Percentiles rank a stretch among this genome's conserved stretches.
These are phyloP conservation scores for Xylariaceae sp. DNA, from an alignment of 2,329 filamentous ascomycete genomes.

Conservation along the genomic window DNA sequence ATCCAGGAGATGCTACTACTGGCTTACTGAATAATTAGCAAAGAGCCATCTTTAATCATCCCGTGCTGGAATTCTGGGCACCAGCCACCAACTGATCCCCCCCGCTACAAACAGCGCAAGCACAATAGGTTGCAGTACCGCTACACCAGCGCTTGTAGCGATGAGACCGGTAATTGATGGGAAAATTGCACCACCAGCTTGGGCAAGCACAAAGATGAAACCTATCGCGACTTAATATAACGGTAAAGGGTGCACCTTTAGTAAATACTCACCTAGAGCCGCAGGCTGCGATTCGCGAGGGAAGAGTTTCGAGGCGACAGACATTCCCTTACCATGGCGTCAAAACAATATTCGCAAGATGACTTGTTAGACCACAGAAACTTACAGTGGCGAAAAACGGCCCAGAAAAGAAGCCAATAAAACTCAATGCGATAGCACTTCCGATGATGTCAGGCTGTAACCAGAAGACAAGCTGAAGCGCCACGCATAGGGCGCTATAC, in stretches of 20 bases:
- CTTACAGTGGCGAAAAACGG: slow-evolving; percentile 60
- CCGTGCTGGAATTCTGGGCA: slow-evolving; percentile 40
- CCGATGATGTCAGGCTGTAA: slow-evolving; percentile 66
- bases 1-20: too few relatives aligned
- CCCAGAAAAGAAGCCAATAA: slow-evolving; percentile 60
- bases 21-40: too few relatives aligned
- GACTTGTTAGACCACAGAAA: neutral
- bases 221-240: slow-evolving; percentile 29
- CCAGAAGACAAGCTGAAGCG: slow-evolving; percentile 65
- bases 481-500: slow-evolving; percentile 59
- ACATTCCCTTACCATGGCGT: slow-evolving; percentile 50
- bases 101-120: slow-evolving; percentile 51
- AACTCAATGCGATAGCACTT: slow-evolving; percentile 54
- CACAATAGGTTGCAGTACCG: slow-evolving; percentile 55
- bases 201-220: slow-evolving; percentile 58
- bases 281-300: slow-evolving; percentile 52
- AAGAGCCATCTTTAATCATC: slow-evolving; percentile 27
- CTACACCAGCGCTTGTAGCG: slow-evolving; percentile 50
- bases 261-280: slow-evolving; percentile 48
- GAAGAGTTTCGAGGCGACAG: slow-evolving; percentile 57
- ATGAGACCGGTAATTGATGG: slow-evolving; percentile 58
- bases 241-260: neutral
- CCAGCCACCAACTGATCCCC: slow-evolving; percentile 49
- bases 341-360: neutral
- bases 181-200: slow-evolving; percentile 58